Base-by-base conservation (phyloP, 2,329 filamentous ascomycete species). In the Dactylellina haptotyla region DNA sequence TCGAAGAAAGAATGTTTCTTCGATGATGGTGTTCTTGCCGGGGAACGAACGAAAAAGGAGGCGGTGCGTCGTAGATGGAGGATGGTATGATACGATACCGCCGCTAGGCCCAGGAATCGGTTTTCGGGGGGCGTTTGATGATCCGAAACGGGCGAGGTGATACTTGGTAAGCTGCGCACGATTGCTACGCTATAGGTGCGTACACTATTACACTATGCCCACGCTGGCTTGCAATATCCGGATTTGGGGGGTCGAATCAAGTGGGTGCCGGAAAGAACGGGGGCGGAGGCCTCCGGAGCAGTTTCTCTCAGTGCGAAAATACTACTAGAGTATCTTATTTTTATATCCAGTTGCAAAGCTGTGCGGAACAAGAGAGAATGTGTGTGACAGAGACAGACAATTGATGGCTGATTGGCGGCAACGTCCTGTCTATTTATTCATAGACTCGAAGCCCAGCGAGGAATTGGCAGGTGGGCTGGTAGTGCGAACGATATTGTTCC, bases 141-240 rank as follows among this genome's bases (percentile, higher is more conserved):
- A 45, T 45, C 5, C 41, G 18, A 50, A 50, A 50, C 45, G 45
- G 45, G 43, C n/a, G n/a, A n/a, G n/a, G n/a, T n/a, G n/a, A n/a
- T n/a, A n/a, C n/a, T n/a, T n/a, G n/a, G n/a, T n/a, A n/a, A n/a
- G n/a, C n/a, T n/a, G n/a, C n/a, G n/a, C n/a, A n/a, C n/a, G n/a
- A n/a, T n/a, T n/a, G n/a, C n/a, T n/a, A n/a, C n/a, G n/a, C n/a
- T n/a, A n/a, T n/a, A n/a, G n/a, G n/a, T n/a, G n/a, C n/a, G n/a
- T n/a, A n/a, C n/a, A n/a, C n/a, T n/a, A n/a, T n/a, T n/a, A n/a
- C n/a, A n/a, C n/a, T n/a, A n/a, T n/a, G n/a, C n/a, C n/a, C n/a
- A n/a, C n/a, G n/a, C n/a, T n/a, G n/a, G n/a, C n/a, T 25, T 50
- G 25, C 9, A 50, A 30, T 50, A 50, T 12, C 46, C 46, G 46